Percentiles rank a stretch among this genome's conserved stretches.
Conservation (phyloP, 371 early-diverging fungal genomes). For the Rhizopus stolonifer region DNA sequence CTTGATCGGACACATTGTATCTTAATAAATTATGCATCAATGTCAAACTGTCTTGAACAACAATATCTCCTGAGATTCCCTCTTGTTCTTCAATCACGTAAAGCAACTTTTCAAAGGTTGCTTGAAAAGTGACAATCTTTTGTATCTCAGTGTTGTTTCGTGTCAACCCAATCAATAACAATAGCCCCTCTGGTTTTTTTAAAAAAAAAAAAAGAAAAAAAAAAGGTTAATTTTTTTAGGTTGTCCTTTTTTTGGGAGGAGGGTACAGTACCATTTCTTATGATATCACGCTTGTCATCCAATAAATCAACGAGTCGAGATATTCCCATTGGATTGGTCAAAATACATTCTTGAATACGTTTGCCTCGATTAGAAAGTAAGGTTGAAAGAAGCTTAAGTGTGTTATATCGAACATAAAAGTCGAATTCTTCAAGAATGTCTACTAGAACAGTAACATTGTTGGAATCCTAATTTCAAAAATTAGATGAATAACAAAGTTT, state of each 20-base stretch:
- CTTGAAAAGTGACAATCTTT: slow-evolving; percentile 97
- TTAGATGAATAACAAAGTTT: background rate
- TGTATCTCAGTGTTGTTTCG: slow-evolving; percentile 92
- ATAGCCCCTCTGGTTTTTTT: slow-evolving; percentile 90
- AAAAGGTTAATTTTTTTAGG: too few species aligned
- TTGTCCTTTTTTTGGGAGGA: background rate
- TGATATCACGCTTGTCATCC: slow-evolving; percentile 89
- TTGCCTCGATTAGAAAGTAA: slow-evolving; percentile 66
- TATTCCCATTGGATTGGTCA: slow-evolving; percentile 89
- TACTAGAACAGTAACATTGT: slow-evolving; percentile 76
- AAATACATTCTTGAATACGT: slow-evolving; percentile 80
- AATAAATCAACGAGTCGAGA: slow-evolving; percentile 90
- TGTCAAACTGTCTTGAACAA: slow-evolving; percentile 94
- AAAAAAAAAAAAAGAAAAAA: background rate
- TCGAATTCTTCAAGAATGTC: slow-evolving; percentile 88
- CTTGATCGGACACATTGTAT: slow-evolving; percentile 95
- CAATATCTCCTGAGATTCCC: slow-evolving; percentile 89
- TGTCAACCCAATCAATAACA: slow-evolving; percentile 87
- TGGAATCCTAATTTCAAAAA: slow-evolving; percentile 58
- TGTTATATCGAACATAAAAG: slow-evolving; percentile 90
- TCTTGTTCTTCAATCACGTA: slow-evolving; percentile 89
- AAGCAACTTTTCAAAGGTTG: slow-evolving; percentile 90
- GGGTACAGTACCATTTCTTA: slow-evolving; percentile 96
- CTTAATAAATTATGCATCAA: slow-evolving; percentile 87
- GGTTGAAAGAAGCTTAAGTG: slow-evolving; percentile 81